phyloP scores from a whole-genome alignment of 805 yeast species.

The Sungouiella blattae region DNA sequence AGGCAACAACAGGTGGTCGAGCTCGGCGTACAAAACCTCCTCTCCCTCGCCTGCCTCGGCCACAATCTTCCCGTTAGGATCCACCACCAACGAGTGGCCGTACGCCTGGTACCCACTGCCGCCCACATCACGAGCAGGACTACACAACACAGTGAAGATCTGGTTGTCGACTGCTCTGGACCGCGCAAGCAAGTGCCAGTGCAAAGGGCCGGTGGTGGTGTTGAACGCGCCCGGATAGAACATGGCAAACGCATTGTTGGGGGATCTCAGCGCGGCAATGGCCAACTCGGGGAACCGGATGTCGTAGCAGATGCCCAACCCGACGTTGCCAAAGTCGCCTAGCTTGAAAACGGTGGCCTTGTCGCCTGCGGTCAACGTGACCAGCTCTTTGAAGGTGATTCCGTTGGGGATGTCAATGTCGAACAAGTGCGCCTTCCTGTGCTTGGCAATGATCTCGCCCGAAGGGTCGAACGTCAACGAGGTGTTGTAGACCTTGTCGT shows the following conservation, averaged over 20 bases:
- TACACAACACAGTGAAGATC: conserved; percentile 66
- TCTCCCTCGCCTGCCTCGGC: conserved; percentile 79
- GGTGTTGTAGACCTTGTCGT: conserved; percentile 59
- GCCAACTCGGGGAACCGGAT: conserved; percentile 80
- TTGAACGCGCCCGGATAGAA: conserved; percentile 82
- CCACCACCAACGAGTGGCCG: conserved; percentile 64
- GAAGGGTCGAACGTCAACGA: conserved; percentile 64
- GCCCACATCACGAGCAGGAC: conserved; percentile 79
- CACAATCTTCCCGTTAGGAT: conserved; percentile 57
- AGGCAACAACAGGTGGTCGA: conserved; percentile 58
- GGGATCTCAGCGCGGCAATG: conserved; percentile 57
- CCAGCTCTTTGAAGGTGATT: conserved; percentile 81
- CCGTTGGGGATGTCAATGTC: conserved; percentile 92
- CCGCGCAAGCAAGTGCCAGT: conserved; percentile 74
- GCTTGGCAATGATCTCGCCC: conserved; percentile 82
- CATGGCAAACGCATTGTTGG: conserved; percentile 68
- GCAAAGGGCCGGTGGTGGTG: conserved; percentile 80
- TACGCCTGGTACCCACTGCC: conserved; percentile 56
- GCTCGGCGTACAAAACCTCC: conserved; percentile 68
- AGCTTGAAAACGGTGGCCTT: conserved; percentile 75
- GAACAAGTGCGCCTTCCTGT: conserved; percentile 86
- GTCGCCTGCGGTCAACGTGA: conserved; percentile 71
- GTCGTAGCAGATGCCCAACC: conserved; percentile 84
- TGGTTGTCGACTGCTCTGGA: conserved; percentile 67
- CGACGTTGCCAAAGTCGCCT: conserved; percentile 50